Evolutionary conservation across 805 yeast species (phyloP), one percentile per base, ranked within the genome.

Genomic region (Wickerhamomyces sydowiorum): DNA sequence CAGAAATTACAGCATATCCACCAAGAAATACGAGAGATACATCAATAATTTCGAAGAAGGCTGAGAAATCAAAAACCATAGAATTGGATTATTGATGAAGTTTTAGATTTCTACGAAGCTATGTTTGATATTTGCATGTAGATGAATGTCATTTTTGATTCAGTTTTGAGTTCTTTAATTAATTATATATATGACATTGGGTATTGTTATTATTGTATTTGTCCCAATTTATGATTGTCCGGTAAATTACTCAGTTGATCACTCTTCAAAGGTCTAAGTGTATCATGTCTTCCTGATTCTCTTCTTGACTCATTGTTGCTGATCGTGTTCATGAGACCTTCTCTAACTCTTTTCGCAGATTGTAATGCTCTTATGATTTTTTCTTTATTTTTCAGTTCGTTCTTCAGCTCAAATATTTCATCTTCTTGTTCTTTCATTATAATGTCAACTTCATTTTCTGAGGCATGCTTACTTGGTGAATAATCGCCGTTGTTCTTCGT

Each of bases 291-390:
- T 7, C 22, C 40, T 2, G 49, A 41, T 25, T 52, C 57, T 39
- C 59, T 43, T 44, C 57, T 51, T 12, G 50, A 40, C 19, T 52
- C 59, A 38, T 49, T 50, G 3, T 45, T 32, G 20, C 36, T 47
- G 13, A 57, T 53, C 0, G 59, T 52, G 18, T 39, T 44, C 10
- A 47, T 45, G 29, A 57, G 46, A 23, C 61, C 49, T 19, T 64
- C 77, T 27, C 90, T 71, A 27, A 83, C 70, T 52, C 80, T 72
- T 28, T 78, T 72, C 3, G 86, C 76, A 36, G 83, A 77, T 28
- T 82, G 77, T 42, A 88, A 65, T 1, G 91, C 88, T 45, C 75
- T 77, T 44, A 89, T 85, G 48, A 89, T 81, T 36, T 80, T 79
- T 51, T 88, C 95, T 59, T 88, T 89, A 48, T 84, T 86, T 36